These are phyloP conservation scores for Boletus reticuloceps DNA, from an alignment of 768 basidiomycete genomes.

Conservation along the genomic window DNA sequence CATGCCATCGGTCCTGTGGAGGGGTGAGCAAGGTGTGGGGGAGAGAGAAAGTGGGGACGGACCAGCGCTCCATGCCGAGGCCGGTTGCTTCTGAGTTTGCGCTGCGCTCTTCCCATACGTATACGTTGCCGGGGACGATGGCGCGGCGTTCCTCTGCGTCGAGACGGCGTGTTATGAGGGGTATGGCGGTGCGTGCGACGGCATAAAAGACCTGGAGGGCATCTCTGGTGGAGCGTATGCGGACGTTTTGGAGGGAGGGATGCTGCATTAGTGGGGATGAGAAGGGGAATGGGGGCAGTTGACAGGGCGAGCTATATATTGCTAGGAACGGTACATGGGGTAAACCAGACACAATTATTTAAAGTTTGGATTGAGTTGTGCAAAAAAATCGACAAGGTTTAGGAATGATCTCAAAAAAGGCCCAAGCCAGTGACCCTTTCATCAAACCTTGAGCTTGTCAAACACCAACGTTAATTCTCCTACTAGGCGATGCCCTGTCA, in stretches of 20 bases:
- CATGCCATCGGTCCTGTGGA: slow-evolving; percentile 59
- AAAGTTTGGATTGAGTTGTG: slow-evolving; percentile 60
- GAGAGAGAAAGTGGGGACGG: slow-evolving; percentile 11
- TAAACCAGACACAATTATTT: slow-evolving; percentile 35
- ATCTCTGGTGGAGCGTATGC: slow-evolving; percentile 75
- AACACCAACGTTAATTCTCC: slow-evolving; percentile 20
- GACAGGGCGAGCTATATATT: slow-evolving; percentile 35
- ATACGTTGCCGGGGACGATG: slow-evolving; percentile 75
- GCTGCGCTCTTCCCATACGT: slow-evolving; percentile 87
- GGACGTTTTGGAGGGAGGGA: slow-evolving; percentile 72
- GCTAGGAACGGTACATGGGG: slow-evolving; percentile 13
- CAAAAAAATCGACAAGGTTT: slow-evolving; percentile 13
- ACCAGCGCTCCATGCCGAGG: slow-evolving; percentile 86
- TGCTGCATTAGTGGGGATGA: slow-evolving; percentile 54
- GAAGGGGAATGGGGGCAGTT: slow-evolving; percentile 18
- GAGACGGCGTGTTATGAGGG: slow-evolving; percentile 76
- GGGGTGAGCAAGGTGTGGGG: background rate
- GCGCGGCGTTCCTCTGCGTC: slow-evolving; percentile 79
- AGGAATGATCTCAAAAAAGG: slow-evolving; percentile 18
- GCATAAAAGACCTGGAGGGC: slow-evolving; percentile 81
- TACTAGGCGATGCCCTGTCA: background rate
- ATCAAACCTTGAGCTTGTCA: slow-evolving; percentile 26
- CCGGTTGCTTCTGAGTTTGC: slow-evolving; percentile 80
- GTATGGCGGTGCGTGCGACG: slow-evolving; percentile 63
- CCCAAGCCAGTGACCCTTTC: background rate